Percentiles rank a stretch among this genome's conserved stretches.
Conservation (phyloP, 1,284 basidiomycete species). For the Pseudozyma pruni region DNA sequence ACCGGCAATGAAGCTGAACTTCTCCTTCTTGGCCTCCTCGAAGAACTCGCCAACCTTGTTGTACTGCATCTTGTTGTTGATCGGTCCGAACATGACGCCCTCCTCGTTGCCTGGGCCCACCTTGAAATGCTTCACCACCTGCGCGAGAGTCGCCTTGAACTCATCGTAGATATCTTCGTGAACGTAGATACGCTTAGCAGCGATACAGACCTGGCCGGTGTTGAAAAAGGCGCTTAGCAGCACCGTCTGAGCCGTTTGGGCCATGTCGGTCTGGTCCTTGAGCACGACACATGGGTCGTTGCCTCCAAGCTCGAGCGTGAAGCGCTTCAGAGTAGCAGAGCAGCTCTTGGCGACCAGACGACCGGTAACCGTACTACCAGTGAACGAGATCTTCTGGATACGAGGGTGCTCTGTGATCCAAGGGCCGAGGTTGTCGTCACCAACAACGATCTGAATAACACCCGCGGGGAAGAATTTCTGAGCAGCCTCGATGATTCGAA, state of each 20-base stretch:
- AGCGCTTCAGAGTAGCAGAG: conserved; percentile 47
- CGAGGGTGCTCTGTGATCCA: conserved; percentile 45
- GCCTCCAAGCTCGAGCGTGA: conserved; percentile 54
- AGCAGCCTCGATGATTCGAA: conserved; percentile 42
- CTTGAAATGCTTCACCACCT: conserved; percentile 25
- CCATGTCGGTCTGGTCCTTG: conserved; percentile 26
- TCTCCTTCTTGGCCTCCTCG: conserved; percentile 34
- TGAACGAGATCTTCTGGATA: conserved; percentile 52
- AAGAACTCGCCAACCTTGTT: conserved; percentile 51
- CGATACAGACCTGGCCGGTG: conserved; percentile 44
- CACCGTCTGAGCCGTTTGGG: conserved; percentile 18
- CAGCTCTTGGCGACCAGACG: conserved; percentile 40
- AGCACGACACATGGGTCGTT: conserved; percentile 43
- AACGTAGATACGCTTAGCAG: conserved; percentile 48
- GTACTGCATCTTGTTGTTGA: conserved; percentile 54
- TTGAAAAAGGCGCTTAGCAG: conserved; percentile 37
- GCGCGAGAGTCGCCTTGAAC: conserved; percentile 23
- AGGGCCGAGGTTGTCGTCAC: conserved; percentile 43
- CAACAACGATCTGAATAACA: conserved; percentile 43
- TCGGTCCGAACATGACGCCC: conserved; percentile 37
- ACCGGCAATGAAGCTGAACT: conserved; percentile 37
- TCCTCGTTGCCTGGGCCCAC: conserved; percentile 38
- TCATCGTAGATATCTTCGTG: conserved; percentile 54
- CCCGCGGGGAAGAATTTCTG: conserved; percentile 50
- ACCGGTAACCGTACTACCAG: conserved; percentile 42